Base-by-base conservation (phyloP, 352 stramenopile genomes). In the Phytophthora boehmeriae region DNA sequence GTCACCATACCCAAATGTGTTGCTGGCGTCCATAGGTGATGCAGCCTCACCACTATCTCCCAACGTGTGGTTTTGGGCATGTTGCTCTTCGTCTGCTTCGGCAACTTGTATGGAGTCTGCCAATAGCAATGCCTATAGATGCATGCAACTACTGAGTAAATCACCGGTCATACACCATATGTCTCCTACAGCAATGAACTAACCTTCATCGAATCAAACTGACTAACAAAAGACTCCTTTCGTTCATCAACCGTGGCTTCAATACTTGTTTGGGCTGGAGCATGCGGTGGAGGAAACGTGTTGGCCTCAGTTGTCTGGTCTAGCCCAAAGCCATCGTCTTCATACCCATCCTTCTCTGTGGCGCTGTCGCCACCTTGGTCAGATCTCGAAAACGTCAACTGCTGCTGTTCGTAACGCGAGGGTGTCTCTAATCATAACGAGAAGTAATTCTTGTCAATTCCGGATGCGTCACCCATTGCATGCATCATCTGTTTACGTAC, bases 1-100 rank as follows among this genome's bases (percentile, higher is more conserved):
- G 16, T 93, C 78, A 36, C 84, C 81, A 56, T 93, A 93, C 45
- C 81, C 83, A 46, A 89, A 90, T 0, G 66, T 76, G 34, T 83
- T 71, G 3, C 38, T 76, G 6, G 36, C 50, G 20, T 67, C 51
- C 47, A 71, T 23, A 38, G 23, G 22, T 52, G 50, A 27, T 23
- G 42, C 13, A 17, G 8, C 25, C 6, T 46, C 36, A 35, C 19
- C 50, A 61, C 27, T 45, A 30, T 30, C 6, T 30, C 25, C 6
- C 25, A 30, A 14, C 11, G 16, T n/a, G 42, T 51, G 32, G 22
- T 59, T 53, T 13, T 53, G 35, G 14, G 4, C 16, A 23, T 50
- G 17, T 11, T 54, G 22, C 28, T 41, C 52, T 30, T 41, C 27
- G 38, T 34, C 13, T 38, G 5, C 14, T 43, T 56, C 23, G 27